Evolutionary conservation across 768 basidiomycete genomes (phyloP).

Genomic region (Xerocomellus intermedius): DNA sequence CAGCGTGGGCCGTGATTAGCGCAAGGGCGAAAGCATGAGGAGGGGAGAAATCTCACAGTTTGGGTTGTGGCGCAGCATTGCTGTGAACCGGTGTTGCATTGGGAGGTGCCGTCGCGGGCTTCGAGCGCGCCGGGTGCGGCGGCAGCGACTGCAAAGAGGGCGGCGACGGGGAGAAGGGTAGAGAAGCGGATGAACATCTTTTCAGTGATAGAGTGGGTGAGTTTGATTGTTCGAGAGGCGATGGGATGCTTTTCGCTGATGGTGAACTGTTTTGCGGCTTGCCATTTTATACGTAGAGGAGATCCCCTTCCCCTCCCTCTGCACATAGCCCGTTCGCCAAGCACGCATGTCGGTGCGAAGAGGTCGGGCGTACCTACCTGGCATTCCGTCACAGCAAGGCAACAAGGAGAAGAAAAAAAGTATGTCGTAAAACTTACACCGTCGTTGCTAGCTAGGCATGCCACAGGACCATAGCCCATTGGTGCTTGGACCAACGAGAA

Average conservation of each 20-base stretch:
- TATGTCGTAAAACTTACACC: background rate
- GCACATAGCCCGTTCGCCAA: background rate
- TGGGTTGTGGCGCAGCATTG: conserved; percentile 10
- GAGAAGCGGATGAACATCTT: conserved; percentile 10
- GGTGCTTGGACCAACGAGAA: background rate
- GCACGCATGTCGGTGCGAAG: background rate
- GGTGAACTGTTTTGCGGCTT: background rate
- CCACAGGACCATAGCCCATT: background rate
- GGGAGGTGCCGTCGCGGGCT: background rate
- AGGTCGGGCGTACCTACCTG: background rate
- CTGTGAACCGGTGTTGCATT: conserved; percentile 5
- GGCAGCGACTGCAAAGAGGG: conserved; percentile 3
- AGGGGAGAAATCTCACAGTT: background rate
- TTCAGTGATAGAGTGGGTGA: background rate
- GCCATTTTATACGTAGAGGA: conserved; percentile 11
- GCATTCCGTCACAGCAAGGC: background rate
- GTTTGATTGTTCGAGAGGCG: background rate
- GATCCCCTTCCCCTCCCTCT: background rate
- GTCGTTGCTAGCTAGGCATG: background rate
- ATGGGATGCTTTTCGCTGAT: background rate
- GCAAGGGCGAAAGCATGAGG: no score
- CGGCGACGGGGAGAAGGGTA: conserved; percentile 9
- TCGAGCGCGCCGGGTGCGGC: no score
- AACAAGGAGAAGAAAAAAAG: background rate
- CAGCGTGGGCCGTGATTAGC: no score